Evolutionary conservation across 2,329 filamentous ascomycete genomes (phyloP).

Genomic region (Ophiostoma sp.): DNA sequence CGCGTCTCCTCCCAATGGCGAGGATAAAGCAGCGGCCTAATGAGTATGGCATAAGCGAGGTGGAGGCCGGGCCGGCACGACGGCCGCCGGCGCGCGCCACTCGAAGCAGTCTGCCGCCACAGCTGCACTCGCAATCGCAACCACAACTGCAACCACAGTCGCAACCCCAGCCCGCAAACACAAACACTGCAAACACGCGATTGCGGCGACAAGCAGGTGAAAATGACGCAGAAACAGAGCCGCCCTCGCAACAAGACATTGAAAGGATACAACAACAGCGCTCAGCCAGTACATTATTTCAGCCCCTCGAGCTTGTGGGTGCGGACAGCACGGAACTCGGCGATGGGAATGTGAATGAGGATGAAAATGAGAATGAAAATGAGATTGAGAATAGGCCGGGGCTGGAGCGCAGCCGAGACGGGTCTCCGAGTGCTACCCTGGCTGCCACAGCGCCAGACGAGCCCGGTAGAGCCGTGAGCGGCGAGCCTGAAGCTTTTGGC

Average conservation of each 20-base stretch:
- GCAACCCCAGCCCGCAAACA: not conserved
- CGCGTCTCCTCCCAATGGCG: conserved; percentile 1
- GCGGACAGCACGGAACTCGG: not conserved
- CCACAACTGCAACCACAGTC: not conserved
- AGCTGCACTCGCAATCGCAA: not conserved
- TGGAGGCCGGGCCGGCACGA: not conserved
- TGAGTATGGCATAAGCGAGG: not conserved
- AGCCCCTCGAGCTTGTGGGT: not conserved
- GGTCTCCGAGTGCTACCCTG: not conserved
- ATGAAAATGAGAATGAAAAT: not conserved
- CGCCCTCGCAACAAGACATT: not conserved
- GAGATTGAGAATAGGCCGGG: too few relatives aligned
- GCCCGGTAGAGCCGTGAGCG: not conserved
- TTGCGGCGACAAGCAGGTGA: not conserved
- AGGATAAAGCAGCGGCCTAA: conserved; percentile 9
- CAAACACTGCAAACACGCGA: not conserved
- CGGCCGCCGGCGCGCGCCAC: not conserved
- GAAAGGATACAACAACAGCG: not conserved
- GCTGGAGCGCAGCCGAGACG: not conserved
- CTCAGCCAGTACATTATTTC: not conserved
- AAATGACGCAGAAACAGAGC: not conserved
- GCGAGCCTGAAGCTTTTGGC: not conserved
- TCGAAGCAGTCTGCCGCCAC: not conserved
- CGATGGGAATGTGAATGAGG: not conserved
- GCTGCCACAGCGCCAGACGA: not conserved